Evolutionary conservation across 345 rosid genomes (phyloP), one percentile per base, ranked within the genome.

Genomic region (Heritiera fomes): DNA sequence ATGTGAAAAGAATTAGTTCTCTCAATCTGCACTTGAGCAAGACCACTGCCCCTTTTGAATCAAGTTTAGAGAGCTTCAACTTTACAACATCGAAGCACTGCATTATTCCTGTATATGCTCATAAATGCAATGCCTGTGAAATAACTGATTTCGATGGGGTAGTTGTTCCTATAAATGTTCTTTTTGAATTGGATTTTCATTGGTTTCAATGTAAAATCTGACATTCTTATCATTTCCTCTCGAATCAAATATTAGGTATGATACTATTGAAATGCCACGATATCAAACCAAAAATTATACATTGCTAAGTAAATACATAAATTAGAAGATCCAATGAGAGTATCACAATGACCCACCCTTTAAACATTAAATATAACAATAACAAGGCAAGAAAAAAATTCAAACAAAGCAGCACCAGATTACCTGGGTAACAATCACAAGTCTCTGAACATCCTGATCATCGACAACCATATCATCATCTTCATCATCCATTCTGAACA

Each of bases 401-500:
- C 77, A 23, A 2, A 23, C 38, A 23, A 75, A 45, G 55, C 45
- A 64, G 46, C 43, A 58, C 12, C 49, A 45, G 49, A 70, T 59
- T 90, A 92, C 99, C 97, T 92, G 98, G 75, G 98, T 94, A 68
- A 96, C 99, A 83, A 94, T 96, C 52, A 96, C 97, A 62, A 96
- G 98, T 79, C 91, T 91, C 65, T 94, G 94, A 82, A 96, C 94
- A 90, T 91, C 94, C 72, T 87, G 94, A 85, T 94, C 97, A 79
- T 87, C 83, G 79, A 84, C 92, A 80, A 84, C 80, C 23, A 84
- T 84, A 71, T 91, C 97, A 84, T 92, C 95, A 34, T 96, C 97
- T 73, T 94, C 98, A 69, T 90, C 97, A 63, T 90, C 94, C 77
- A 88, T 83, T 88, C 99, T 96, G 71, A 63, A 30, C 8, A 75